Evolutionary conservation across 116 monocot species (phyloP).

Genomic region (Iris pallida): DNA sequence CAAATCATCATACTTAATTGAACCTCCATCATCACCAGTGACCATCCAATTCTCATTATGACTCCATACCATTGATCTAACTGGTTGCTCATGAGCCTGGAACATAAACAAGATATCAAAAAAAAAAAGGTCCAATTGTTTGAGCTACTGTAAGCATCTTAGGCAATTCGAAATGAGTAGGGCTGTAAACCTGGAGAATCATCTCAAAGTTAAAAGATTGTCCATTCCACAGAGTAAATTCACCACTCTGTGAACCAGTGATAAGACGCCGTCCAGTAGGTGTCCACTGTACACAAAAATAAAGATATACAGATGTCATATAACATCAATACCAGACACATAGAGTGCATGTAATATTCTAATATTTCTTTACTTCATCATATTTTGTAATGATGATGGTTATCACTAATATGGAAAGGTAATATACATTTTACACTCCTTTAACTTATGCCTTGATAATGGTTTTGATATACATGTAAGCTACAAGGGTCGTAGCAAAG

Average conservation of each 20-base stretch:
- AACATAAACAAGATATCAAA: conserved; percentile 1
- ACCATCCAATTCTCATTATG: conserved; percentile 99
- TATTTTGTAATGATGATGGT: too few species aligned
- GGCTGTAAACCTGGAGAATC: conserved; percentile 83
- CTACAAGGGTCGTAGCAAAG: too few species aligned
- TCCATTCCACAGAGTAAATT: conserved; percentile 99
- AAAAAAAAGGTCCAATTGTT: conserved; percentile 2
- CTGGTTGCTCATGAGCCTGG: conserved; percentile 94
- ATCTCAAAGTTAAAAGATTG: conserved; percentile 99
- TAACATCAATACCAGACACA: too few species aligned
- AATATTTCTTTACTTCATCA: too few species aligned
- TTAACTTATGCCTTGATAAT: too few species aligned
- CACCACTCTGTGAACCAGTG: conserved; percentile 97
- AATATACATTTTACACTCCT: too few species aligned
- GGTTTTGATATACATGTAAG: too few species aligned
- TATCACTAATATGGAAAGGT: too few species aligned
- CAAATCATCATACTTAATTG: conserved; percentile 67
- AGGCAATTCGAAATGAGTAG: background rate
- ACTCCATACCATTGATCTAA: conserved; percentile 99
- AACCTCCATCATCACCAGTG: conserved; percentile 96
- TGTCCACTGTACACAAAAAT: conserved; percentile 64
- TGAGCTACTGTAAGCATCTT: background rate
- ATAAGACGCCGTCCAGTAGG: conserved; percentile 95
- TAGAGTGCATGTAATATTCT: too few species aligned
- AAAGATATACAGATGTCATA: background rate